Conservation (phyloP, 352 stramenopile genomes). For the Elongisporangium undulatum region DNA sequence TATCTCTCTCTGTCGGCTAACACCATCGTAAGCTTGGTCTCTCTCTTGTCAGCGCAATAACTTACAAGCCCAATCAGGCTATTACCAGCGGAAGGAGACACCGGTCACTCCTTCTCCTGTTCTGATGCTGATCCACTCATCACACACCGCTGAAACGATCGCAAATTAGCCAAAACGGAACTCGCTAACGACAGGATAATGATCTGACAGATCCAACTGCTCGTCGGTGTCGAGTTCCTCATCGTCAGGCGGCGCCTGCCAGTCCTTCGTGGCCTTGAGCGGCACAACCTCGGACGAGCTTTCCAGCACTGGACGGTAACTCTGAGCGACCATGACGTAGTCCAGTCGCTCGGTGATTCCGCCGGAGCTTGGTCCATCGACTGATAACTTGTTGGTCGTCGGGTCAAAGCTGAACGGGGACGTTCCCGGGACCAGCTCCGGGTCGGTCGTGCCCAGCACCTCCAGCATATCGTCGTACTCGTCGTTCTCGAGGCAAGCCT, state of each 20-base stretch:
- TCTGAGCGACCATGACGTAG: constrained; percentile 44
- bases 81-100: neutral
- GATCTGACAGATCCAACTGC: constrained; percentile 58
- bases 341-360: constrained; percentile 54
- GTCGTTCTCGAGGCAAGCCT: constrained; percentile 9
- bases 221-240: constrained; percentile 7
- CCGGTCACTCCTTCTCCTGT: neutral
- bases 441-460: constrained; percentile 28
- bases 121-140: neutral
- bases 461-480: constrained; percentile 57
- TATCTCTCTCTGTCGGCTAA: neutral
- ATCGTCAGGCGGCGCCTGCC: constrained; percentile 11
- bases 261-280: constrained; percentile 48
- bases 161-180: constrained; percentile 25
- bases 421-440: constrained; percentile 20
- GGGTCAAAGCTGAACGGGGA: constrained; percentile 62
- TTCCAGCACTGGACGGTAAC: constrained; percentile 25
- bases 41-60: neutral
- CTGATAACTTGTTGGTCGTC: constrained; percentile 46
- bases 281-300: constrained; percentile 33
- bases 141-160: neutral
- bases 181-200: constrained; percentile 59
- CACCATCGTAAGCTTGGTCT: neutral
- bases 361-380: constrained; percentile 51
- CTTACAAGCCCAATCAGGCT: neutral